phyloP scores from a whole-genome alignment of 768 basidiomycete genomes.

The Trametes elegans region DNA sequence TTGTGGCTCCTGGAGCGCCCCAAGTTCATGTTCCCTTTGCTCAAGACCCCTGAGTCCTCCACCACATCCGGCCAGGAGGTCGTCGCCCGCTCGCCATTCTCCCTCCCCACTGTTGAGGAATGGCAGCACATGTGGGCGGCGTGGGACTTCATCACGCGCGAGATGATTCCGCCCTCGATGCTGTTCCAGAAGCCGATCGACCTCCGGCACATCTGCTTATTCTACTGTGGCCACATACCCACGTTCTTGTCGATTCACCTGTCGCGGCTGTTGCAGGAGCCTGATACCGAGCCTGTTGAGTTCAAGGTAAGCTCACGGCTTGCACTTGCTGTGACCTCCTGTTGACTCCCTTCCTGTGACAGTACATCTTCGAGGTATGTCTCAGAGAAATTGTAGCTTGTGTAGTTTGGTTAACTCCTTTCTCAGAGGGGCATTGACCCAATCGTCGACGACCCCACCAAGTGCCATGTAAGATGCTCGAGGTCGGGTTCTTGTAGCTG shows the following conservation, averaged over 20 bases:
- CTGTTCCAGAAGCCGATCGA: constrained; percentile 90
- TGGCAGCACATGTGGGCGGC: constrained; percentile 84
- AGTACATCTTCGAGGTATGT: constrained; percentile 75
- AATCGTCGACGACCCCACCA: constrained; percentile 83
- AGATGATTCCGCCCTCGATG: constrained; percentile 87
- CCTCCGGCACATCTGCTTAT: constrained; percentile 93
- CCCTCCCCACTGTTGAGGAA: constrained; percentile 70
- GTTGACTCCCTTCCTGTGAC: not conserved
- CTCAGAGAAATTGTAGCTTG: no score
- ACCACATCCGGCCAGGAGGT: constrained; percentile 4
- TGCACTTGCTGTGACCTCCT: constrained; percentile 1
- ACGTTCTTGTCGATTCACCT: constrained; percentile 91
- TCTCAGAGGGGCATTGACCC: constrained; percentile 92
- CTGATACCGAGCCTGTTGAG: constrained; percentile 78
- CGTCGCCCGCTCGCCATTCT: constrained; percentile 42
- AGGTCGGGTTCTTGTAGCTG: not conserved
- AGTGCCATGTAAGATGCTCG: constrained; percentile 66
- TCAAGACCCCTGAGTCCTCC: constrained; percentile 37
- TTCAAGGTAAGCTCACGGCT: constrained; percentile 56
- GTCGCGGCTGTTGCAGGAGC: constrained; percentile 68
- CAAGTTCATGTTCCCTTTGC: constrained; percentile 68
- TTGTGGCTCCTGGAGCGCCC: constrained; percentile 93
- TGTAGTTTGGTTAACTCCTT: constrained; percentile 6
- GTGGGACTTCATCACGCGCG: constrained; percentile 83
- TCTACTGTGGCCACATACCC: constrained; percentile 94